Evolutionary conservation across 768 basidiomycete species (phyloP).

Genomic region (Holtermannia corniformis): DNA sequence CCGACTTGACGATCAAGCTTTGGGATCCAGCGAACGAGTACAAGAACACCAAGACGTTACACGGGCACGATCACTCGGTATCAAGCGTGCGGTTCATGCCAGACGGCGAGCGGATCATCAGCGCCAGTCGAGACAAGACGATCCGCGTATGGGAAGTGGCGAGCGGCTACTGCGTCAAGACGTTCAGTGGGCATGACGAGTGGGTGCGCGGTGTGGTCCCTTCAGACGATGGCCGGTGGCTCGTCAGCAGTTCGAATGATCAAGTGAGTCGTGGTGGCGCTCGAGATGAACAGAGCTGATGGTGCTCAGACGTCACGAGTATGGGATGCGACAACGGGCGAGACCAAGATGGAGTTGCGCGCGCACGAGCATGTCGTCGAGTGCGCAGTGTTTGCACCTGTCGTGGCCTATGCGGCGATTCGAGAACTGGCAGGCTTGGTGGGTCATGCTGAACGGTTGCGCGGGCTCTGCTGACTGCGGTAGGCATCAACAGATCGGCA

Average conservation of each 20-base stretch:
- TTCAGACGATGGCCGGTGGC: slow-evolving; percentile 56
- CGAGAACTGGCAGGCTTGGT: slow-evolving; percentile 65
- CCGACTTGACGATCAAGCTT: slow-evolving; percentile 81
- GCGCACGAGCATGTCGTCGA: slow-evolving; percentile 85
- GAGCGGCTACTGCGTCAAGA: slow-evolving; percentile 66
- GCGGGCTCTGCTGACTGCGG: slow-evolving; percentile 15
- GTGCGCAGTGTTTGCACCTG: slow-evolving; percentile 68
- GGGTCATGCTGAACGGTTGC: too few relatives aligned
- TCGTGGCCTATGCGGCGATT: slow-evolving; percentile 63
- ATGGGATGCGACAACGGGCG: slow-evolving; percentile 63
- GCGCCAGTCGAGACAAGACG: slow-evolving; percentile 77
- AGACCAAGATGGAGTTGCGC: slow-evolving; percentile 69
- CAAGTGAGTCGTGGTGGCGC: slow-evolving; percentile 53
- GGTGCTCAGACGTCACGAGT: slow-evolving; percentile 59
- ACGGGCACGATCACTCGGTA: slow-evolving; percentile 85
- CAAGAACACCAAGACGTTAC: slow-evolving; percentile 76
- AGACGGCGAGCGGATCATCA: slow-evolving; percentile 70
- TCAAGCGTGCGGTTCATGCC: slow-evolving; percentile 78
- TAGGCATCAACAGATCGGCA: slow-evolving; percentile 8
- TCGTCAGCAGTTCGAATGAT: slow-evolving; percentile 77
- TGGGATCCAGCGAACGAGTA: slow-evolving; percentile 87
- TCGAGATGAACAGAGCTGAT: background rate
- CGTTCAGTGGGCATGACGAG: slow-evolving; percentile 66
- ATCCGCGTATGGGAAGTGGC: slow-evolving; percentile 80
- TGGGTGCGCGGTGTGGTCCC: slow-evolving; percentile 63